Base-by-base conservation (phyloP, 768 basidiomycete species). In the Rhodotorula taiwanensis region DNA sequence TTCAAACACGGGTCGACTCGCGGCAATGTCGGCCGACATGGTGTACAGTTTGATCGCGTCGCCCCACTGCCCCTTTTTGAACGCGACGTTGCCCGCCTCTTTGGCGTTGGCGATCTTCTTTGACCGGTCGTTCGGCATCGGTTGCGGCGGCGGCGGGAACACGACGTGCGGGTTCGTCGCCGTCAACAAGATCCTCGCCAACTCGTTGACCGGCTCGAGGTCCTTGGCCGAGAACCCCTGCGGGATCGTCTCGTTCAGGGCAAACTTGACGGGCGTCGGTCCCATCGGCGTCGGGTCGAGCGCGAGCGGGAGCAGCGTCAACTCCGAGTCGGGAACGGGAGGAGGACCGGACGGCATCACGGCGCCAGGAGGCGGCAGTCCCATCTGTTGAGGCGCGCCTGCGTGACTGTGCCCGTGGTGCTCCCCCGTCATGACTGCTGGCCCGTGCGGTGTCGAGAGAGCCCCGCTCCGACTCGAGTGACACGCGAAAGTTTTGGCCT, bases 11-110 rank as follows among this genome's bases (percentile, higher is more conserved):
- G 90, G 86, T 30, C 94, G 83, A 66, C 87, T 85, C 1, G 84
- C 77, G 1, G 91, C 90, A 42, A 90, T 79, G 65, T 80, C 80
- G 15, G 86, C 84, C 41, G 90, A 88, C 62, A 83, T 81, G 25
- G 83, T 85, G 77, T 98, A 98, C 42, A 84, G 82, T 64, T 82
- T 78, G 65, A 93, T 83, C 4, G 94, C 90, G 54, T 84, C 80
- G 16, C 76, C 78, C 72, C 83, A 83, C 52, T 86, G 80, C n/a
- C 81, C 81, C 49, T 79, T 70, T 76, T 94, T 94, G 80, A 88
- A 98, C 79, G 89, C 73, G 73, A 90, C 90, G 75, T 99, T 99
- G 63, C 95, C 95, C 66, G 94, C 89, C 52, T 98, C 94, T 74
- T 97, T 97, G 8, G 86, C 85, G 51, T 80, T 78, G 20, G 83